Evolutionary conservation across 169 alveolate genomes (phyloP), one percentile per base, ranked within the genome.

Genomic region (Cyclospora cayetanensis): DNA sequence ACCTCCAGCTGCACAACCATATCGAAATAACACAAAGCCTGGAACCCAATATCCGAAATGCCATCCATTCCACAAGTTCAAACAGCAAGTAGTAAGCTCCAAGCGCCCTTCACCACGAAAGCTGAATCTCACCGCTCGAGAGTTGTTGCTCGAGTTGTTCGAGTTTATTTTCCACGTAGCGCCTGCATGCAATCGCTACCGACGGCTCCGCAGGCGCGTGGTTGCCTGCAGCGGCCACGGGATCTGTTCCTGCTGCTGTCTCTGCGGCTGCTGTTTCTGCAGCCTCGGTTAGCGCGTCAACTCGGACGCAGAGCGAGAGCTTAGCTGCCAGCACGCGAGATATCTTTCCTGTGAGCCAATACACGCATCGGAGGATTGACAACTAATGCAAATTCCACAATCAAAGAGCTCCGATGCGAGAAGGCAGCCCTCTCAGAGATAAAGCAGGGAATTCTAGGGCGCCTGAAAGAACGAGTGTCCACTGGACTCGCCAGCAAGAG

Each of bases 321-420:
- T 99, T 99, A 42, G 99, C 99, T 43, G 99, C 99, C 70, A 99
- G 94, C 60, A 99, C 98, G 90, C 99, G 95, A 34, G 99, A 97
- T 55, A 99, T 98, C 86, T 97, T 97, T 55, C 96, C 95, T 93
- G 37, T n/a, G 3, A n/a, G n/a, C n/a, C n/a, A n/a, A n/a, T n/a
- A n/a, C n/a, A n/a, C n/a, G n/a, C n/a, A n/a, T n/a, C 35, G 11
- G 83, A 25, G 35, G 29, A 35, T 42, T 4, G 3, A 63, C 66
- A 31, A 15, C 15, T 12, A n/a, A 70, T 22, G n/a, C 53, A 22
- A n/a, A 25, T 20, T 70, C n/a, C 60, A 70, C 20, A n/a, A 70
- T 70, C 22, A 70, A 70, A 25, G 20, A 70, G 22, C 83, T 70
- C n/a, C n/a, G 83, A 53, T n/a, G n/a, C n/a, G n/a, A n/a, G n/a